A percentile compares a stretch with the other conserved stretches of the same genome.
phyloP scores from a whole-genome alignment of 768 basidiomycete species.

The Phylloporus sp. region DNA sequence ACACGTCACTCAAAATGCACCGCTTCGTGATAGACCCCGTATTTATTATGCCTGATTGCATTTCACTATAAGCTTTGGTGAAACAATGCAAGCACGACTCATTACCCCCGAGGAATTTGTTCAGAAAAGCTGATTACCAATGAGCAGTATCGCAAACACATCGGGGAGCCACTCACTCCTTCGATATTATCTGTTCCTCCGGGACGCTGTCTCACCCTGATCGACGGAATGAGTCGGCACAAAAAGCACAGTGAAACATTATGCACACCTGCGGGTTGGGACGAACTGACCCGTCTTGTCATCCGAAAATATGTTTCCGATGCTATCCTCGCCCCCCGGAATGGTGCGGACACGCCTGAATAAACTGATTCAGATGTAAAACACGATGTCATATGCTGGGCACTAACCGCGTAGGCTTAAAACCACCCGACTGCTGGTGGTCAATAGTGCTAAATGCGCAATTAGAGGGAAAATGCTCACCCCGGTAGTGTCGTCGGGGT shows the following conservation, averaged over 20 bases:
- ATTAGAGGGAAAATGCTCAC: not conserved
- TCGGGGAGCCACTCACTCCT: conserved; percentile 25
- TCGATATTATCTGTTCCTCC: conserved; percentile 61
- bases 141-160: conserved; percentile 5
- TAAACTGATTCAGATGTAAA: conserved; percentile 9
- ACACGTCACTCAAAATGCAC: not conserved
- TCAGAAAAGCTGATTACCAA: conserved; percentile 28
- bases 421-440: conserved; percentile 1
- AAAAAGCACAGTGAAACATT: not conserved
- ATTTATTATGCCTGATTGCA: not conserved
- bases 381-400: not conserved
- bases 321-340: conserved; percentile 28
- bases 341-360: conserved; percentile 31
- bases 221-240: not conserved
- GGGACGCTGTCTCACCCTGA: conserved; percentile 62
- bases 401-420: conserved; percentile 50
- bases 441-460: not conserved
- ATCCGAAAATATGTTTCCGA: conserved; percentile 41
- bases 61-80: not conserved
- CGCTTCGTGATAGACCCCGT: not conserved
- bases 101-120: not conserved
- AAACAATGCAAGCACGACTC: not conserved
- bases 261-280: conserved; percentile 59
- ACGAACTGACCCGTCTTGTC: conserved; percentile 47
- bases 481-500: not conserved